Percentiles rank a stretch among this genome's conserved stretches.
phyloP scores from a whole-genome alignment of 2,329 filamentous ascomycete species.

The Aspergillus persii region DNA sequence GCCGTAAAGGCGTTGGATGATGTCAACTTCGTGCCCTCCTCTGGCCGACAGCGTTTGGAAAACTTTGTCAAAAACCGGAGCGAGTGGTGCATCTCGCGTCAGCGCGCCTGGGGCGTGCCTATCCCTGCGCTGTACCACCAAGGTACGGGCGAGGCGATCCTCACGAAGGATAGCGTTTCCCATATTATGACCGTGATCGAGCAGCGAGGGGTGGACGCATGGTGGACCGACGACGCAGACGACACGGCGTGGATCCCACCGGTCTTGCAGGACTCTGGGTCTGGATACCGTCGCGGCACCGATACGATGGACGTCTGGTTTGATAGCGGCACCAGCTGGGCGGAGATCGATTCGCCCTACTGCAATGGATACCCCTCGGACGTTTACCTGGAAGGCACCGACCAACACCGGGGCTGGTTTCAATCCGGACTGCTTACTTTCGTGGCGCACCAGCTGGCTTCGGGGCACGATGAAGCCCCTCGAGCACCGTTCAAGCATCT shows the following conservation, averaged over 20 bases:
- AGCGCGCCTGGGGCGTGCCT: constrained; percentile 93
- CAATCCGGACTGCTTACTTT: constrained; percentile 91
- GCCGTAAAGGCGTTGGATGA: constrained; percentile 67
- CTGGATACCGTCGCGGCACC: constrained; percentile 67
- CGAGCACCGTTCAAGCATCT: constrained; percentile 78
- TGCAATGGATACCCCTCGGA: constrained; percentile 57
- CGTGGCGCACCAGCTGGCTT: constrained; percentile 57
- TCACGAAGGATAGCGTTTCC: constrained; percentile 73
- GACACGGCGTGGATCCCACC: constrained; percentile 75
- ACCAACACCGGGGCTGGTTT: constrained; percentile 98
- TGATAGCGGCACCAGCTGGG: constrained; percentile 95
- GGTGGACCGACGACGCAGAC: constrained; percentile 81
- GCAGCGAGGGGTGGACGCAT: constrained; percentile 79
- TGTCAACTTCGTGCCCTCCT: constrained; percentile 76
- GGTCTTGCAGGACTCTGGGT: constrained; percentile 50
- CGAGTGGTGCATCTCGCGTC: constrained; percentile 97
- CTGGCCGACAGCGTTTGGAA: constrained; percentile 70
- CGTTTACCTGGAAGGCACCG: constrained; percentile 88
- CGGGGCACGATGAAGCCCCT: constrained; percentile 27
- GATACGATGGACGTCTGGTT: constrained; percentile 99
- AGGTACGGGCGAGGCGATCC: constrained; percentile 68
- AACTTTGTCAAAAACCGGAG: constrained; percentile 84
- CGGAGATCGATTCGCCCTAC: constrained; percentile 43
- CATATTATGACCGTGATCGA: constrained; percentile 81
- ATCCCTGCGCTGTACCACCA: constrained; percentile 84